Conservation (phyloP, 441 rosid genomes). For the Eutrema salsugineum region DNA sequence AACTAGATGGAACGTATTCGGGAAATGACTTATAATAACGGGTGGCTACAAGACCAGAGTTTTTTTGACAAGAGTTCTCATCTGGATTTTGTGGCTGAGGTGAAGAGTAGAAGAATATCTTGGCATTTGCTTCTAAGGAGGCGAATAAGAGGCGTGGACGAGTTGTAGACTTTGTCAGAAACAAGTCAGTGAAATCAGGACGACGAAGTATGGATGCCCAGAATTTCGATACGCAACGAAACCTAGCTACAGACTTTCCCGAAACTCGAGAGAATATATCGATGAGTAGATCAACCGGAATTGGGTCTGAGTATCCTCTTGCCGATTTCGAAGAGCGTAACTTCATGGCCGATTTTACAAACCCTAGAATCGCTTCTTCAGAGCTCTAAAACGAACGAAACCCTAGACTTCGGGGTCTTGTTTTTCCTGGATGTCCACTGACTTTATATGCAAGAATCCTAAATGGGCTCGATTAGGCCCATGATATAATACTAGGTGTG, state of each 20-base stretch:
- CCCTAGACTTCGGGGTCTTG: neutral
- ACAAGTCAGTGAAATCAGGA: neutral
- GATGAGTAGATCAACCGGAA: neutral
- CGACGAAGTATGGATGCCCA: neutral
- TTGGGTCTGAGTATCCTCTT: neutral
- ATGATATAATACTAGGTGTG: no score
- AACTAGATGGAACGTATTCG: no score
- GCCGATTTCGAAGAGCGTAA: neutral
- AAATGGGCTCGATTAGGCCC: no score
- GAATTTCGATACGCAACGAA: neutral
- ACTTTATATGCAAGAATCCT: neutral
- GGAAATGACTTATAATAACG: neutral
- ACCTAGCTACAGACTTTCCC: neutral
- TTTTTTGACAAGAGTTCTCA: neutral
- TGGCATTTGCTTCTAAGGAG: no score
- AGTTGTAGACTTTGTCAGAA: neutral
- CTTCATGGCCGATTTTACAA: neutral
- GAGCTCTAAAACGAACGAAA: neutral
- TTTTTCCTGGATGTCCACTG: neutral
- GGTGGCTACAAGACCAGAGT: constrained; percentile 5
- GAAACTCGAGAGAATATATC: neutral
- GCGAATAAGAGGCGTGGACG: neutral
- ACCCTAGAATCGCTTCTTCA: neutral
- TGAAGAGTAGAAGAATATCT: neutral
- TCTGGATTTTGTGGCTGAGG: neutral